Percentiles rank a stretch among this genome's conserved stretches.
phyloP scores from a whole-genome alignment of 106 monocot genomes.

The Alisma plantagoaquatica region DNA sequence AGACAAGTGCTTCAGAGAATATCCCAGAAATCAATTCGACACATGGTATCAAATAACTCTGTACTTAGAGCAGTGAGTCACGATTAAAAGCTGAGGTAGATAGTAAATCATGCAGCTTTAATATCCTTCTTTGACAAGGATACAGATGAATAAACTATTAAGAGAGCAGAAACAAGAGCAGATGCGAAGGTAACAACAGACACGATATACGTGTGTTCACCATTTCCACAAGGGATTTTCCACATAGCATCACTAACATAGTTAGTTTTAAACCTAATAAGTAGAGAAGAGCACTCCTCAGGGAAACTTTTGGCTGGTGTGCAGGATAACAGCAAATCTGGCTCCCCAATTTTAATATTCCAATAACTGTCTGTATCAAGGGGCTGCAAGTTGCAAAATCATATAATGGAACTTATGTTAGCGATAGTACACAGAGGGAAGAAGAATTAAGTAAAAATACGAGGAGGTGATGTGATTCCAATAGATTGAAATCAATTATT shows the following conservation, averaged over 20 bases:
- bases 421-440: background rate
- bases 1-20: too few relatives aligned
- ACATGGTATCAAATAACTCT: background rate
- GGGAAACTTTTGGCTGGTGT: conserved; percentile 11
- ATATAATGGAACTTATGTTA: background rate
- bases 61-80: background rate
- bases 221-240: conserved; percentile 52
- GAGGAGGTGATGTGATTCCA: background rate
- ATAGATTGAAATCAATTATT: background rate
- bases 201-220: conserved; percentile 31
- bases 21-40: too few relatives aligned
- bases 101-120: background rate
- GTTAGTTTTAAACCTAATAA: conserved; percentile 3
- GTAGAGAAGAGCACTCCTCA: conserved; percentile 23
- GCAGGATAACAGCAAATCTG: conserved; percentile 33
- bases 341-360: conserved; percentile 23
- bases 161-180: conserved; percentile 34
- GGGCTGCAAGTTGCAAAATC: conserved; percentile 23
- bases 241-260: conserved; percentile 18
- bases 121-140: background rate
- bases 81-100: background rate
- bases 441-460: background rate
- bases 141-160: conserved; percentile 27
- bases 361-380: conserved; percentile 40
- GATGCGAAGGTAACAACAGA: conserved; percentile 38